These are phyloP conservation scores for Heritiera littoralis DNA, from an alignment of 345 rosid genomes.

Conservation along the genomic window DNA sequence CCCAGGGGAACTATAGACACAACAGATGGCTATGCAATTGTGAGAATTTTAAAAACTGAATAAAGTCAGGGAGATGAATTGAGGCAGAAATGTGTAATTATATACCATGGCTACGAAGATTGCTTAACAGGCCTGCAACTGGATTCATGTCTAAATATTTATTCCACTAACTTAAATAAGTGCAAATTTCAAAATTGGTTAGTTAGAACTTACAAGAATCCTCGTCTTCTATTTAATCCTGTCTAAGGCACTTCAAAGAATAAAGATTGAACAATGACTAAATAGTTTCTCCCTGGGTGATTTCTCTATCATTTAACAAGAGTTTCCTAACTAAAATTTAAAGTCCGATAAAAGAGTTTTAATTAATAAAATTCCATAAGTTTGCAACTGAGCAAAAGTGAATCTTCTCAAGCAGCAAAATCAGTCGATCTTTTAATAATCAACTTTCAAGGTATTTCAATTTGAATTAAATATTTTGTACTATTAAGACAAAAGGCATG, in stretches of 20 bases:
- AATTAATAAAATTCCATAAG: not conserved
- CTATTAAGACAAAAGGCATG: no score
- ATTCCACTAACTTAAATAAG: not conserved
- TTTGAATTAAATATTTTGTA: no score
- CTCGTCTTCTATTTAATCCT: not conserved
- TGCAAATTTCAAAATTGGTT: not conserved
- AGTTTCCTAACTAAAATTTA: not conserved
- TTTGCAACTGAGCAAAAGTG: not conserved
- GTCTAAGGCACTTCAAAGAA: not conserved
- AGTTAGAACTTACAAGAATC: not conserved
- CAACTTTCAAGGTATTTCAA: no score
- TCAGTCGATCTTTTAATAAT: no score
- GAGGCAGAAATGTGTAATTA: constrained; percentile 14
- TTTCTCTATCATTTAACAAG: not conserved
- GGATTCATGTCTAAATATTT: constrained; percentile 72
- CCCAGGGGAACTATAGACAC: not conserved
- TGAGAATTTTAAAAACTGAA: not conserved
- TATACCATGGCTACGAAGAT: constrained; percentile 80
- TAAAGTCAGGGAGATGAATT: constrained; percentile 1
- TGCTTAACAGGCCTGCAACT: constrained; percentile 62
- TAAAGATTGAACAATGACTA: not conserved
- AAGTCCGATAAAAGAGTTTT: not conserved
- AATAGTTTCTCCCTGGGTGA: not conserved
- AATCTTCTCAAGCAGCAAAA: not conserved
- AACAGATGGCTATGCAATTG: not conserved